Percentiles rank a stretch among this genome's conserved stretches.
These are phyloP conservation scores for Limnanthes douglasii DNA, from an alignment of 345 rosid genomes.

Conservation along the genomic window DNA sequence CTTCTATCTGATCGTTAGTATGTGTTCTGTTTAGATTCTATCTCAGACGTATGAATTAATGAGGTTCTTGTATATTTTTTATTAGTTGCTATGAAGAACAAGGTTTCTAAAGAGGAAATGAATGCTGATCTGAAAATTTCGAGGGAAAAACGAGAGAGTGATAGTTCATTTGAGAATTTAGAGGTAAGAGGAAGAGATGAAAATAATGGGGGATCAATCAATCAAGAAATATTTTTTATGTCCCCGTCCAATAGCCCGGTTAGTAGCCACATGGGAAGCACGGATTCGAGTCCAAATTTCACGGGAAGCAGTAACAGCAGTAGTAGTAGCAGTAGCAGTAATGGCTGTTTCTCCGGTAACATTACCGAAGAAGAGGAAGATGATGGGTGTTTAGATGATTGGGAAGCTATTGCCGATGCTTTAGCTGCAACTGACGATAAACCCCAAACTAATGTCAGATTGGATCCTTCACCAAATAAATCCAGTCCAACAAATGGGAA, in stretches of 20 bases:
- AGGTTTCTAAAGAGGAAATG: slow-evolving; percentile 32
- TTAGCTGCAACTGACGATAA: slow-evolving; percentile 45
- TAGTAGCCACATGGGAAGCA: slow-evolving; percentile 19
- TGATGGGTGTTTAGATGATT: slow-evolving; percentile 77
- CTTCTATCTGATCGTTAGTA: neutral
- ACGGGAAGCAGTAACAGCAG: slow-evolving; percentile 29
- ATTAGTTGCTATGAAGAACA: slow-evolving; percentile 40
- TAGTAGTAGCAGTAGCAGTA: slow-evolving; percentile 46
- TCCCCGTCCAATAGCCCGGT: slow-evolving; percentile 45
- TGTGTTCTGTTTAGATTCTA: neutral
- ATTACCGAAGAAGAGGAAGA: slow-evolving; percentile 72
- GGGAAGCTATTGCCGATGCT: slow-evolving; percentile 98
- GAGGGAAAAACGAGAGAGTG: slow-evolving; percentile 7
- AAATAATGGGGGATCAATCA: slow-evolving; percentile 19
- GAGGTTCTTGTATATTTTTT: neutral
- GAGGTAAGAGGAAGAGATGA: slow-evolving; percentile 19
- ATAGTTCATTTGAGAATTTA: slow-evolving; percentile 23
- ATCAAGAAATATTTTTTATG: slow-evolving; percentile 43
- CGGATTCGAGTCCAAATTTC: slow-evolving; percentile 31
- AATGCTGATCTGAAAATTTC: slow-evolving; percentile 10
- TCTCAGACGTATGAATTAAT: neutral
- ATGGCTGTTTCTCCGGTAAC: slow-evolving; percentile 73
- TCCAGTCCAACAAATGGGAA: slow-evolving; percentile 3
- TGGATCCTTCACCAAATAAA: slow-evolving; percentile 9
- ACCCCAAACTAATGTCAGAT: slow-evolving; percentile 11